Evolutionary conservation across 2,329 filamentous ascomycete genomes (phyloP).

Genomic region (Trichoderma koningii): DNA sequence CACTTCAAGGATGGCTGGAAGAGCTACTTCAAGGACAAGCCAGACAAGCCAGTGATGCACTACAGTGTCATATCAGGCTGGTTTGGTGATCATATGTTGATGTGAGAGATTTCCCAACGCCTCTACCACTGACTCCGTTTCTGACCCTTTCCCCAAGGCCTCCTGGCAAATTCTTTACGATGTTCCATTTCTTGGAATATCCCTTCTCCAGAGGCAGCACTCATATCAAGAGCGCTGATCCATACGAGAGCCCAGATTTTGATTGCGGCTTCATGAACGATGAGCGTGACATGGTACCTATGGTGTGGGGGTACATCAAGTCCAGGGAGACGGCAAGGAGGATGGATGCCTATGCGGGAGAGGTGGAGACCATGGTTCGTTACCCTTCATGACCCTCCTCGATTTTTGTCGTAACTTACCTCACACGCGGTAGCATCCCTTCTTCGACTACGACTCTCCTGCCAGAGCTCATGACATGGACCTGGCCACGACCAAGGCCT

Average conservation of each 20-base stretch:
- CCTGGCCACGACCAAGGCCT: slow-evolving; percentile 13
- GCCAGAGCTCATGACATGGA: slow-evolving; percentile 36
- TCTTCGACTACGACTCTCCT: slow-evolving; percentile 44
- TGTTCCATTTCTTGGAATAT: slow-evolving; percentile 57
- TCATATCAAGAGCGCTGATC: slow-evolving; percentile 52
- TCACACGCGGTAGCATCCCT: not conserved
- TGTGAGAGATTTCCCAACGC: slow-evolving; percentile 7
- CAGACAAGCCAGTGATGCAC: slow-evolving; percentile 48
- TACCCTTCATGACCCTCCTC: not conserved
- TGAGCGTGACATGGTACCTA: slow-evolving; percentile 57
- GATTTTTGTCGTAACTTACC: not conserved
- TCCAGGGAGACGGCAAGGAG: slow-evolving; percentile 59
- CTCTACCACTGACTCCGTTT: no score
- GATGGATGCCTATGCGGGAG: slow-evolving; percentile 53
- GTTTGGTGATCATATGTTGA: slow-evolving; percentile 25
- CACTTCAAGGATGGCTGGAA: slow-evolving; percentile 55
- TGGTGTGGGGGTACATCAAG: slow-evolving; percentile 64
- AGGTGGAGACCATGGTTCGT: slow-evolving; percentile 33
- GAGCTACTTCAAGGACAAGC: slow-evolving; percentile 45
- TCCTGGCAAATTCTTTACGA: slow-evolving; percentile 51
- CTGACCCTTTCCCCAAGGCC: slow-evolving; percentile 5
- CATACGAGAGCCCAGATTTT: slow-evolving; percentile 52
- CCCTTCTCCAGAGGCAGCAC: slow-evolving; percentile 52
- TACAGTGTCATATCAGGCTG: slow-evolving; percentile 37
- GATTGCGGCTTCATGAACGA: slow-evolving; percentile 58